Evolutionary conservation across 345 rosid species (phyloP).

Genomic region (Melastoma malabathricum): DNA sequence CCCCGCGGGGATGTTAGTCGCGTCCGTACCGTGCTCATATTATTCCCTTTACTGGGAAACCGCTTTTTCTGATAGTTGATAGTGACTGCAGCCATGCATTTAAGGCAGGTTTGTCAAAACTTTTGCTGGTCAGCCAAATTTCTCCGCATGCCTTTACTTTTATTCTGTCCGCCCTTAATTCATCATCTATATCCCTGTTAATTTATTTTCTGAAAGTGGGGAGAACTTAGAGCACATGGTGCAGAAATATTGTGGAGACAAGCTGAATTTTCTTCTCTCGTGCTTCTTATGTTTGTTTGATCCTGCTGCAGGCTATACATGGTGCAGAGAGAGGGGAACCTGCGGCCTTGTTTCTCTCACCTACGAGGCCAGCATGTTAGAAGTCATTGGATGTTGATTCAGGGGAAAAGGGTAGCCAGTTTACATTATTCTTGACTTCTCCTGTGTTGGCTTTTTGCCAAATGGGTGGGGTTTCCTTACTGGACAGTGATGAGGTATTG

Average conservation of each 20-base stretch:
- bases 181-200: too few species aligned
- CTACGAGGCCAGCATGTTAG: slow-evolving; percentile 47
- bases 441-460: slow-evolving; percentile 85
- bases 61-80: slow-evolving; percentile 85
- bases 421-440: slow-evolving; percentile 82
- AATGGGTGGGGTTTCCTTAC: slow-evolving; percentile 48
- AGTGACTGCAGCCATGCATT: slow-evolving; percentile 98
- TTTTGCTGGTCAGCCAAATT: slow-evolving; percentile 12
- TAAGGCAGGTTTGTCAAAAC: slow-evolving; percentile 99
- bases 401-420: slow-evolving; percentile 57
- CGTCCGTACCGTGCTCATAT: slow-evolving; percentile 89
- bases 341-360: slow-evolving; percentile 82
- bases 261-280: background rate
- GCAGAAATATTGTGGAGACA: too few species aligned
- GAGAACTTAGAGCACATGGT: too few species aligned
- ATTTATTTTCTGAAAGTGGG: too few species aligned
- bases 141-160: background rate
- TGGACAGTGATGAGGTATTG: slow-evolving; percentile 41
- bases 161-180: background rate
- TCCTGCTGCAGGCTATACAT: slow-evolving; percentile 46
- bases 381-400: slow-evolving; percentile 25
- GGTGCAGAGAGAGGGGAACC: slow-evolving; percentile 92
- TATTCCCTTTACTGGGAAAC: slow-evolving; percentile 87
- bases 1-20: too few species aligned
- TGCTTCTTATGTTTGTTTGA: slow-evolving; percentile 5